Base-by-base conservation (phyloP, 1,139 yeast genomes). In the Nakaseomyces sp. region DNA sequence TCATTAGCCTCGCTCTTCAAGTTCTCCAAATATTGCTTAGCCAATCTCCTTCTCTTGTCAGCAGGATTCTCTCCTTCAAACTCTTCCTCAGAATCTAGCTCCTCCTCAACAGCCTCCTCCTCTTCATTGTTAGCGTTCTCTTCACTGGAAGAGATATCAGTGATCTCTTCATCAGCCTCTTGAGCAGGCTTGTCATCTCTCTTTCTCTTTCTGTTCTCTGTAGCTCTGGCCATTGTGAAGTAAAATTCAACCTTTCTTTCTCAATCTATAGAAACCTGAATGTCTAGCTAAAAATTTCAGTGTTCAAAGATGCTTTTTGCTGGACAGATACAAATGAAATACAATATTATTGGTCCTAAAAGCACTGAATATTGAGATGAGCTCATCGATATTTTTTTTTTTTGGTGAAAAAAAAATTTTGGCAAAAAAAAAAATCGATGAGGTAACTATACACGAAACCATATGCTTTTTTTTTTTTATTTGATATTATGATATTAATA, bases 21-120 rank as follows among this genome's bases (percentile, higher is more conserved):
- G 58, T 85, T 85, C 39, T 84, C 91, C 53, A 91, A 70, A 64
- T 91, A 91, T 63, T 89, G 94, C 63, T 88, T 88, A 17, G 98
- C 98, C 51, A 91, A 70, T 58, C 97, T 72, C 67, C 97, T 77
- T 66, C 99, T 77, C 64, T 87, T 89, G 58, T 91, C 98, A 0
- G 96, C 94, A 17, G 89, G 94, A 43, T 77, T 79, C 63, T 91
- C 98, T 24, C 72, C 73, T 20, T 70, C 77, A 53, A 79, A 78
- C 54, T 81, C 91, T 54, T 80, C 88, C 42, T 80, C 89, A 6
- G 82, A 77, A 12, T 75, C 77, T 43, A 70, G 71, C 37, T 70
- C 75, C 37, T 68, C 76, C 8, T 64, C 68, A n/a, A 55, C 67
- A 5, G n/a, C n/a, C n/a, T 62, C 71, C 15, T 55, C 63, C 0